These are phyloP conservation scores for Cucurbita pepo DNA, from an alignment of 306 rosid genomes.

Conservation along the genomic window DNA sequence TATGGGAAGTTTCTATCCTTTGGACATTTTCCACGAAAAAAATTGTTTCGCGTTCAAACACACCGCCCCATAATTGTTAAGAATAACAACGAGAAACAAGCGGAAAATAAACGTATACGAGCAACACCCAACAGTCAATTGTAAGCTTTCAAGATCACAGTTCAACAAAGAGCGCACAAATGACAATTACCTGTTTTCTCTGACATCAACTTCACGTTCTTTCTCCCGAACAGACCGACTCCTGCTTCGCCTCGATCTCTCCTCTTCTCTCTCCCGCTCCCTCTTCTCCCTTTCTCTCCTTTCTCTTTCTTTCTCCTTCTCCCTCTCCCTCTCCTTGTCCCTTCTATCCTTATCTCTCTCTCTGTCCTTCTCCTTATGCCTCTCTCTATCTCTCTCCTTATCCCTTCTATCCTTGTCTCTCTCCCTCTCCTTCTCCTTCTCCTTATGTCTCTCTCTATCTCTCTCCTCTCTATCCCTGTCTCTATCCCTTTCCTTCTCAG, in stretches of 20 bases:
- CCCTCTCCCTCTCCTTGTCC: slow-evolving; percentile 15
- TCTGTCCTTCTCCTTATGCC: slow-evolving; percentile 9
- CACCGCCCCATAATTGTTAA: background rate
- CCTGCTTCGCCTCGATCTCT: slow-evolving; percentile 21
- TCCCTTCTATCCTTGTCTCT: slow-evolving; percentile 19
- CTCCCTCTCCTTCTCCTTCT: slow-evolving; percentile 22
- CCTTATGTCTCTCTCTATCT: slow-evolving; percentile 5
- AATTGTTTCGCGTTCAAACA: background rate
- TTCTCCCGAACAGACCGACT: slow-evolving; percentile 35
- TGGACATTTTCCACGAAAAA: background rate
- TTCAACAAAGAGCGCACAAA: background rate
- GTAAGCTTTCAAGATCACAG: background rate
- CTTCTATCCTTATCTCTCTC: slow-evolving; percentile 13
- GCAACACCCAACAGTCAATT: background rate
- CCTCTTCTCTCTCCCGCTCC: slow-evolving; percentile 10
- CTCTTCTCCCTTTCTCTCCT: slow-evolving; percentile 5
- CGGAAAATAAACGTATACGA: background rate
- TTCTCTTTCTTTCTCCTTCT: slow-evolving; percentile 7
- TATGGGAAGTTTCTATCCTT: background rate
- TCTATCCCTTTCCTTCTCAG: slow-evolving; percentile 20
- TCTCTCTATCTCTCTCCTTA: slow-evolving; percentile 15
- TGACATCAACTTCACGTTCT: slow-evolving; percentile 46
- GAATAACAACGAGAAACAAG: background rate
- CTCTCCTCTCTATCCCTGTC: slow-evolving; percentile 25
- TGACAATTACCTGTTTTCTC: slow-evolving; percentile 51